These are phyloP conservation scores for Fusarium sp. DNA, from an alignment of 2,329 filamentous ascomycete species.

Conservation along the genomic window DNA sequence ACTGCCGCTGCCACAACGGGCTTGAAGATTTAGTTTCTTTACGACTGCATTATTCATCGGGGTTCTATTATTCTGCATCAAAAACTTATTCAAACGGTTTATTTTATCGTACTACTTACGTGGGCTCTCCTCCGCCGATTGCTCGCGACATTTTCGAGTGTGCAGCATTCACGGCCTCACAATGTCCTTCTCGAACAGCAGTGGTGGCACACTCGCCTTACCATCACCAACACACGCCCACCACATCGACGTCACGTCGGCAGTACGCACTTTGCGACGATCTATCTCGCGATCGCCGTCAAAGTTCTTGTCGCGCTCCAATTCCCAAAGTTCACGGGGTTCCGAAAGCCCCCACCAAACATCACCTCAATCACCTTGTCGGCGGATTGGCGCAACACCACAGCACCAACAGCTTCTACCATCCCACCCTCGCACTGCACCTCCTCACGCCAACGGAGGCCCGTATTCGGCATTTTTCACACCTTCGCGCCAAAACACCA, in stretches of 20 bases:
- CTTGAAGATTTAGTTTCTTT: constrained; percentile 6
- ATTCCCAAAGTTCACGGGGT: constrained; percentile 58
- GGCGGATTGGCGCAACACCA: constrained; percentile 52
- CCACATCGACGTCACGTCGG: constrained; percentile 82
- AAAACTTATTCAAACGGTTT: constrained; percentile 15
- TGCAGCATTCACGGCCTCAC: constrained; percentile 46
- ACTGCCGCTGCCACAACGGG: constrained; percentile 1
- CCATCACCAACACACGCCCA: constrained; percentile 86
- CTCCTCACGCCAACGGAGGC: constrained; percentile 47
- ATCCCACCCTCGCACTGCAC: constrained; percentile 48
- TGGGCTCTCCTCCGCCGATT: constrained; percentile 43
- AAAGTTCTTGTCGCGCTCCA: constrained; percentile 72
- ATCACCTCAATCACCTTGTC: constrained; percentile 63
- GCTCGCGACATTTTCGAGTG: constrained; percentile 38
- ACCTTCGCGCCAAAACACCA: constrained; percentile 72
- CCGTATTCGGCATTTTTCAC: constrained; percentile 63
- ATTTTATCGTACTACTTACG: constrained; percentile 33
- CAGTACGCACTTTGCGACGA: constrained; percentile 83
- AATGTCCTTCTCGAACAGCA: constrained; percentile 68
- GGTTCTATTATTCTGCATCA: constrained; percentile 15
- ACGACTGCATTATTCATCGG: constrained; percentile 18
- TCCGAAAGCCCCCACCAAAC: constrained; percentile 58
- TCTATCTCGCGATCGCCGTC: constrained; percentile 95
- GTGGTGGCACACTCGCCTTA: constrained; percentile 82
- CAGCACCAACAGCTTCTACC: constrained; percentile 48